Evolutionary conservation across 352 stramenopile species (phyloP).

Genomic region (Globisporangium nagaii): DNA sequence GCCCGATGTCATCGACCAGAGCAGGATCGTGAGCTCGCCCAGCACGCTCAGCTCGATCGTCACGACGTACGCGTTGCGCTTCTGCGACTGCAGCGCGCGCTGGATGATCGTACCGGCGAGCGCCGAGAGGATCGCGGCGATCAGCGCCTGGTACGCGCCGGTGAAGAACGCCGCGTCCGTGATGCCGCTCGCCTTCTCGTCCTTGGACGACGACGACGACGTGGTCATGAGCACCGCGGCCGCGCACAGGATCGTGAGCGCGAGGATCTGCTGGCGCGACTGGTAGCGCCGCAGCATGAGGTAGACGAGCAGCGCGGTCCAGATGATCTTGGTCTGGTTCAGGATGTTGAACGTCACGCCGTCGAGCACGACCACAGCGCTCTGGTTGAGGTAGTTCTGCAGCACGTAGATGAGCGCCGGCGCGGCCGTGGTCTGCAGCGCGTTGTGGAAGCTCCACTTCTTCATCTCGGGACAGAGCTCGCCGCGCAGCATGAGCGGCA

Average conservation of each 20-base stretch:
- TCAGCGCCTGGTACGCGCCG: constrained; percentile 65
- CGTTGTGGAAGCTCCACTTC: constrained; percentile 50
- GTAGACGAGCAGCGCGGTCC: constrained; percentile 79
- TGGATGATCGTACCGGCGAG: constrained; percentile 78
- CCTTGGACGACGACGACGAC: constrained; percentile 16
- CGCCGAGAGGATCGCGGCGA: constrained; percentile 65
- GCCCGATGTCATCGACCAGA: constrained; percentile 35
- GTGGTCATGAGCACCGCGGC: constrained; percentile 76
- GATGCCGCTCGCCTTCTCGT: not conserved
- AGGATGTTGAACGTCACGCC: constrained; percentile 83
- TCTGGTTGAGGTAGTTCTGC: constrained; percentile 81
- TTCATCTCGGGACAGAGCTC: constrained; percentile 49
- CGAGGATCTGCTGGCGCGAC: constrained; percentile 60
- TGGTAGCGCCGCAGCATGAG: constrained; percentile 67
- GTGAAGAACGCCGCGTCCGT: constrained; percentile 53
- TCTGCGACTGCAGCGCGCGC: constrained; percentile 58
- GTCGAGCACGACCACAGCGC: constrained; percentile 68
- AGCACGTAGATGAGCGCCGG: constrained; percentile 80
- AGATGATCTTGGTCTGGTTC: constrained; percentile 89
- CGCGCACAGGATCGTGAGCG: constrained; percentile 60
- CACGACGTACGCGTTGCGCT: constrained; percentile 73
- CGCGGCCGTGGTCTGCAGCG: constrained; percentile 57
- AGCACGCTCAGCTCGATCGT: constrained; percentile 76
- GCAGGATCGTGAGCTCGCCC: constrained; percentile 49
- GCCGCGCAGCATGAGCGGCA: constrained; percentile 49